These are phyloP conservation scores for Rhododendron henanense DNA, from an alignment of 148 eudicot genomes.

Conservation along the genomic window DNA sequence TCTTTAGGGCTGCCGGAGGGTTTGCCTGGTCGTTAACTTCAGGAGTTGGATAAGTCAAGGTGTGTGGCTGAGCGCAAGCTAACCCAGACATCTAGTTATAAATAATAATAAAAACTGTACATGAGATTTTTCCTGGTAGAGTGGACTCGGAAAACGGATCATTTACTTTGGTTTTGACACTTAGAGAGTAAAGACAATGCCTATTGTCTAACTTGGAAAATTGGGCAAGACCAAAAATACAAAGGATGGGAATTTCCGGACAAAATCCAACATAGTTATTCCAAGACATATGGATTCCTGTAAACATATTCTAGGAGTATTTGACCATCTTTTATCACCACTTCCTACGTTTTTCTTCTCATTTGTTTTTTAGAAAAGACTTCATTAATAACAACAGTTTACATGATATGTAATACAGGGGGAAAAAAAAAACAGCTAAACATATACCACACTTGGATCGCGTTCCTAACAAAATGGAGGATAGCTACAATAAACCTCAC, in stretches of 20 bases:
- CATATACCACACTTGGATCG: no score
- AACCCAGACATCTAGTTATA: background rate
- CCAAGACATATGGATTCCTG: background rate
- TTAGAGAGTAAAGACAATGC: background rate
- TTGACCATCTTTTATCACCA: background rate
- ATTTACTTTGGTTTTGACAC: background rate
- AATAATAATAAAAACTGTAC: no score
- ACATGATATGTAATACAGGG: background rate
- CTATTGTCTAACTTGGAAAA: background rate
- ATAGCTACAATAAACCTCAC: no score
- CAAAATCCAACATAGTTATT: background rate
- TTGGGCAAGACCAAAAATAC: background rate
- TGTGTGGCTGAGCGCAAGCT: fast-evolving
- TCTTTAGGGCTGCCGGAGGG: no score
- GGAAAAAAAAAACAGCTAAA: no score
- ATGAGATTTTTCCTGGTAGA: background rate
- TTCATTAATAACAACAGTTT: background rate
- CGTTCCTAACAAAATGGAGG: no score
- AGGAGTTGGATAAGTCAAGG: background rate
- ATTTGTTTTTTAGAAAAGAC: background rate
- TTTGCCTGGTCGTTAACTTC: no score
- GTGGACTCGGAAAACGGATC: background rate
- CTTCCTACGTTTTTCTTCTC: background rate
- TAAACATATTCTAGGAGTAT: background rate
- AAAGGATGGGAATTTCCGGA: background rate